A percentile compares a stretch with the other conserved stretches of the same genome.
These are phyloP conservation scores for Chaetomiaceae sp. DNA, from an alignment of 2,329 filamentous ascomycete genomes.

Conservation along the genomic window DNA sequence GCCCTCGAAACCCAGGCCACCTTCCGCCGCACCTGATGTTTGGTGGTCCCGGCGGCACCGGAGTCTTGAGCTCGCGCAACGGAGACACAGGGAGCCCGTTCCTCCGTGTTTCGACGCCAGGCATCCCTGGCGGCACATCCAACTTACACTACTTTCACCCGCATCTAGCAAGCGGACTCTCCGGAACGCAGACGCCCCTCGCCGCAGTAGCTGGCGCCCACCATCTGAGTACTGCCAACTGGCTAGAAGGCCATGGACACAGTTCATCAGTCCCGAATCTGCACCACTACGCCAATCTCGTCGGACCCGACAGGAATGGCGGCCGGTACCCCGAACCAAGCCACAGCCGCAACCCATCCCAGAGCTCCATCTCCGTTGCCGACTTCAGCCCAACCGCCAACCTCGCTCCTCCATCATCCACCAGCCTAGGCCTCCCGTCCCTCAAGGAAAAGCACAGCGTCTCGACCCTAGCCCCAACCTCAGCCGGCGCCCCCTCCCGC, in stretches of 20 bases:
- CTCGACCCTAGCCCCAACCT: constrained; percentile 56
- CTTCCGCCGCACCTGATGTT: constrained; percentile 38
- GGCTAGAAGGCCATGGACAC: constrained; percentile 36
- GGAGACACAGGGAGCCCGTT: constrained; percentile 52
- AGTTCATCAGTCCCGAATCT: constrained; percentile 26
- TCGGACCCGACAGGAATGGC: not conserved
- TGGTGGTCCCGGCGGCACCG: constrained; percentile 32
- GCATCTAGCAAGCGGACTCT: constrained; percentile 65
- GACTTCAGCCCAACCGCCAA: constrained; percentile 22
- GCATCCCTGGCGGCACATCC: constrained; percentile 66
- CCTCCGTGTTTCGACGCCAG: constrained; percentile 56
- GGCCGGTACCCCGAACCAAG: constrained; percentile 11
- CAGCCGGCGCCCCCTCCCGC: constrained; percentile 45
- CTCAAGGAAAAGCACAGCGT: constrained; percentile 59
- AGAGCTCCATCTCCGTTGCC: constrained; percentile 31
- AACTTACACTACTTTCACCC: constrained; percentile 81
- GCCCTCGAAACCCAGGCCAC: constrained; percentile 15
- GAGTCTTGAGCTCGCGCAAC: constrained; percentile 18
- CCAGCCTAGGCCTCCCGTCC: constrained; percentile 17
- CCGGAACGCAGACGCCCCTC: constrained; percentile 73
- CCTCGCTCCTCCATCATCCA: constrained; percentile 3
- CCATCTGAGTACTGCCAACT: constrained; percentile 44
- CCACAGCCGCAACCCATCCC: constrained; percentile 30
- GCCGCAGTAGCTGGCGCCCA: constrained; percentile 74
- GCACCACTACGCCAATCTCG: constrained; percentile 10